These are phyloP conservation scores for Blastobotrys terrestris DNA, from an alignment of 805 yeast species.

Conservation along the genomic window DNA sequence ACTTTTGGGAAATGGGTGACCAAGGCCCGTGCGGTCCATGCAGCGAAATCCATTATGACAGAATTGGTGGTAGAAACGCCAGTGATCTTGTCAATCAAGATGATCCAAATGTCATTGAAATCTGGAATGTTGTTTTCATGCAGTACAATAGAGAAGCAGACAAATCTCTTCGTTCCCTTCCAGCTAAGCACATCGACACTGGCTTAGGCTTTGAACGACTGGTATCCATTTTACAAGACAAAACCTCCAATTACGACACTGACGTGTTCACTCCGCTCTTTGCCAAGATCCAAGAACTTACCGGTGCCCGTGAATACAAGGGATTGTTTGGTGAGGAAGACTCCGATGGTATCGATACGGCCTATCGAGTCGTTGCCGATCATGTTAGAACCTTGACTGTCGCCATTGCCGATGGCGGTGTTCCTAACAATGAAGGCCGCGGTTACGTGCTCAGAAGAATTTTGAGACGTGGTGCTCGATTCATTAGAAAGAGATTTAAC, in stretches of 20 bases:
- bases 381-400: constrained; percentile 96
- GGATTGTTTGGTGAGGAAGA: constrained; percentile 95
- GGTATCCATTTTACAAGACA: constrained; percentile 89
- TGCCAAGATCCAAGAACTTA: constrained; percentile 78
- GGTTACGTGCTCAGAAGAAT: constrained; percentile 97
- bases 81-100: constrained; percentile 85
- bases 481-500: constrained; percentile 91
- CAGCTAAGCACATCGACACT: constrained; percentile 94
- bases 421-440: constrained; percentile 98
- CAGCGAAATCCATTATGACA: constrained; percentile 94
- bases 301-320: constrained; percentile 84
- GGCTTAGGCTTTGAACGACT: constrained; percentile 99
- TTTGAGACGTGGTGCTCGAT: constrained; percentile 95
- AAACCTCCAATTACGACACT: constrained; percentile 90
- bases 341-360: constrained; percentile 91
- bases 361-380: constrained; percentile 96
- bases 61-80: constrained; percentile 98
- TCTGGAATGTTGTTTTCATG: constrained; percentile 97
- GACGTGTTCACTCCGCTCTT: constrained; percentile 93
- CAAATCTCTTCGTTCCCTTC: constrained; percentile 70
- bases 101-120: constrained; percentile 95
- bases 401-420: constrained; percentile 98
- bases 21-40: constrained; percentile 99
- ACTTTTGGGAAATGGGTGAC: constrained; percentile 99
- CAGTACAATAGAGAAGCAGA: constrained; percentile 94